Evolutionary conservation across 371 early-diverging fungal species (phyloP).

Genomic region (Mortierella sp.): DNA sequence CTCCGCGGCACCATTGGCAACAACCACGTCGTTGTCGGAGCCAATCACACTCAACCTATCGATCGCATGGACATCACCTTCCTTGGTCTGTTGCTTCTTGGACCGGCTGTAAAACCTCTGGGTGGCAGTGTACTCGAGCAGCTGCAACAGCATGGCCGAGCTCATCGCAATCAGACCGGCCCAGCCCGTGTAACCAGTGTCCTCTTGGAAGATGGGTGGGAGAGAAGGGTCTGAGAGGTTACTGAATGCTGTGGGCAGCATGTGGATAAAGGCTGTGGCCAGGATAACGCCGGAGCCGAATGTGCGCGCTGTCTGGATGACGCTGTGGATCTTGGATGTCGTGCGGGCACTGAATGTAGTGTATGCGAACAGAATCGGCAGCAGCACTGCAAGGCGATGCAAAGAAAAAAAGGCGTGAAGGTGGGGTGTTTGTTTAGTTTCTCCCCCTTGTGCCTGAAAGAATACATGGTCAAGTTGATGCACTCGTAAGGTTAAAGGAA

Average conservation of each 20-base stretch:
- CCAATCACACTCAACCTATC: conserved; percentile 11
- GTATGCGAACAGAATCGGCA: conserved; percentile 36
- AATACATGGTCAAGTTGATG: not conserved
- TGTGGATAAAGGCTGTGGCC: conserved; percentile 85
- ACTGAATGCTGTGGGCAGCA: conserved; percentile 60
- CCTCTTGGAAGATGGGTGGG: conserved; percentile 50
- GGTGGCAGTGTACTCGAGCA: conserved; percentile 56
- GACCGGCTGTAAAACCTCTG: conserved; percentile 31
- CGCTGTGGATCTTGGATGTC: conserved; percentile 19
- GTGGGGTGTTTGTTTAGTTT: no score
- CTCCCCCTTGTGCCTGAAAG: not conserved
- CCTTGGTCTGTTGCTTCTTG: not conserved
- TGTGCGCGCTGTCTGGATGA: conserved; percentile 60
- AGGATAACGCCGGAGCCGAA: conserved; percentile 87
- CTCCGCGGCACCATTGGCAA: not conserved
- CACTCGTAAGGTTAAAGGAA: not conserved
- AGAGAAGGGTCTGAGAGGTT: conserved; percentile 60
- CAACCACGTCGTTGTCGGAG: not conserved
- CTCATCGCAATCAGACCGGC: conserved; percentile 67
- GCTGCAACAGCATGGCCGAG: conserved; percentile 60
- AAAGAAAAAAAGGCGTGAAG: not conserved
- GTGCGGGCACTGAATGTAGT: conserved; percentile 27
- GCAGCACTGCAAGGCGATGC: conserved; percentile 27
- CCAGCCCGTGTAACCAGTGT: conserved; percentile 59
- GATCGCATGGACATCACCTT: conserved; percentile 19